These are phyloP conservation scores for Ophiostoma quercus DNA, from an alignment of 2,329 filamentous ascomycete genomes.

Conservation along the genomic window DNA sequence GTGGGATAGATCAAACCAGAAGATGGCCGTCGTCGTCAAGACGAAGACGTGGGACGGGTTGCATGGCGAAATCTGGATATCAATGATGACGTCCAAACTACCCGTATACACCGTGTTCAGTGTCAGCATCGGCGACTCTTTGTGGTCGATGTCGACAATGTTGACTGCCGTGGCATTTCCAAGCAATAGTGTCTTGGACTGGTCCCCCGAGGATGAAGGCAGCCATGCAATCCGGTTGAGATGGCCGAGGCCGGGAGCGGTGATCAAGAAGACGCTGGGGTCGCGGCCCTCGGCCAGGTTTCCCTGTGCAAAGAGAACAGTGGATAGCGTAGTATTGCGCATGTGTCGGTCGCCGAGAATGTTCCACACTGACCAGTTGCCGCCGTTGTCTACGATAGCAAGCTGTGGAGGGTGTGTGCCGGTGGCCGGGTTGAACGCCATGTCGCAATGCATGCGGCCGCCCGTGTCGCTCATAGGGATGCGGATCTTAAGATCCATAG, in stretches of 20 bases:
- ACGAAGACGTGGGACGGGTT: conserved; percentile 51
- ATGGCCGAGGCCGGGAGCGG: conserved; percentile 18
- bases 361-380: conserved; percentile 65
- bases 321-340: conserved; percentile 35
- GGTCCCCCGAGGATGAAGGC: neutral
- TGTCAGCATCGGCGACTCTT: conserved; percentile 19
- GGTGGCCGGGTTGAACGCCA: conserved; percentile 56
- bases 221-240: conserved; percentile 24
- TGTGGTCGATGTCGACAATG: conserved; percentile 30
- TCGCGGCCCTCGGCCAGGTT: conserved; percentile 34
- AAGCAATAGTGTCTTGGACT: conserved; percentile 29
- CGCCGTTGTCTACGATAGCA: conserved; percentile 59
- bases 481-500: conserved; percentile 50
- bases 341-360: conserved; percentile 39
- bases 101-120: conserved; percentile 30
- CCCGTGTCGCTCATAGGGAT: conserved; percentile 51
- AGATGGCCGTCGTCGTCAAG: conserved; percentile 50
- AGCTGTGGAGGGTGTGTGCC: conserved; percentile 53
- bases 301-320: conserved; percentile 34
- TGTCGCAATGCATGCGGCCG: conserved; percentile 53
- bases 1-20: conserved; percentile 42
- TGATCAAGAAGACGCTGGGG: neutral
- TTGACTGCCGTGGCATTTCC: conserved; percentile 32
- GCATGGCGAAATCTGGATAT: conserved; percentile 46
- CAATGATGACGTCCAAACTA: conserved; percentile 46